Base-by-base conservation (phyloP, 2,329 filamentous ascomycete species). In the Aaosphaeria pasadenensis region DNA sequence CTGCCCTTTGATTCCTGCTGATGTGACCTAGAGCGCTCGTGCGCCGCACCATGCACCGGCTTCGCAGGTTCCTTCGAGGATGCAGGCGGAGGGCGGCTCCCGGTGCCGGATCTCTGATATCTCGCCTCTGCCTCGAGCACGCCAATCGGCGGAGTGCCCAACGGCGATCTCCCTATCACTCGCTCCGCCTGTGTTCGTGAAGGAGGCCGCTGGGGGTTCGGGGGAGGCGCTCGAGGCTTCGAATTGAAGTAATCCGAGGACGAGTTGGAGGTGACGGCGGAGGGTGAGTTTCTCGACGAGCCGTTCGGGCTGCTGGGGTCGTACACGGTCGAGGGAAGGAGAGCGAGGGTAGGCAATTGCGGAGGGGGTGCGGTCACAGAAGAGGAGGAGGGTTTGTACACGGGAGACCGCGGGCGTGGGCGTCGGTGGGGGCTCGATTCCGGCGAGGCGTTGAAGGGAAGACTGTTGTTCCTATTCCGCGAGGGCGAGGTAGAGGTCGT, bases 171-270 rank as follows among this genome's bases (percentile, higher is more conserved):
- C 24, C 54, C 67, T 39, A 65, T 52, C n/a, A 61, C 51, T 44
- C 54, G 49, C 41, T 68, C 64, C 24, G 56, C 53, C 52, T 58
- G 60, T 50, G 33, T 62, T 49, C 66, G 63, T 44, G 66, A 67
- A 6, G 64, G 55, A 29, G 64, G 59, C 6, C 59, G 59, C 45
- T 64, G 60, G 45, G 50, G 41, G 6, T 42, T 43, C 11, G 54
- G 46, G 7, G 51, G 43, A 5, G 55, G 52, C 11, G 56, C 46
- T 1, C 56, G 53, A 6, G 62, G 59, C 45, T 66, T 64, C 32
- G 60, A 56, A 47, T 57, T 67, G 60, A 74, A 74, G 57, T 74
- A 73, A 54, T 74, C 71, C 33, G 64, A 53, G 29, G 64, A 58
- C 45, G 57, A 53, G 39, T 31, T 46, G 31, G 55, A 43, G 24